Evolutionary conservation across 116 monocot genomes (phyloP).

Genomic region (Cymodocea nodosa): DNA sequence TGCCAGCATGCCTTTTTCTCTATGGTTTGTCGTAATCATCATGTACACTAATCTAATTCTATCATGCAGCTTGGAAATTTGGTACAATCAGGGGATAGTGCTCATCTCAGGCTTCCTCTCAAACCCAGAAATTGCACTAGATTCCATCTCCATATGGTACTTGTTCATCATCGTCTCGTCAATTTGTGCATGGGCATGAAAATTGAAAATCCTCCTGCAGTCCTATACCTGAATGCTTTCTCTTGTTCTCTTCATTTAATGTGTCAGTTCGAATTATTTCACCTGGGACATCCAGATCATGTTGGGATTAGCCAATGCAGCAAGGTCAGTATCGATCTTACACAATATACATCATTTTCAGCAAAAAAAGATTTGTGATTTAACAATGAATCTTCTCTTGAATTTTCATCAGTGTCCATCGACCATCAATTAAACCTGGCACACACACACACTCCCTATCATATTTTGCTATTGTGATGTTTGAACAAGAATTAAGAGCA

Average conservation of each 20-base stretch:
- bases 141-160: conserved; percentile 61
- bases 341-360: too few species aligned
- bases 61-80: conserved; percentile 48
- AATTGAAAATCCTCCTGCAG: too few species aligned
- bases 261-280: conserved; percentile 45
- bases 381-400: too few species aligned
- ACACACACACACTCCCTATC: too few species aligned
- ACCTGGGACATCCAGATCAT: conserved; percentile 62
- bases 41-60: neutral
- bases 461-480: too few species aligned
- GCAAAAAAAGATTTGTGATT: too few species aligned
- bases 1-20: too few species aligned
- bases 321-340: conserved; percentile 23
- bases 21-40: neutral
- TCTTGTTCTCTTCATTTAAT: neutral
- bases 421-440: too few species aligned
- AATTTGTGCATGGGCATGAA: neutral
- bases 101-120: conserved; percentile 48
- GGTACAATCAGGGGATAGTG: conserved; percentile 57
- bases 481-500: too few species aligned
- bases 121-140: conserved; percentile 46
- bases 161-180: neutral
- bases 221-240: neutral
- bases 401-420: too few species aligned
- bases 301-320: conserved; percentile 56